Evolutionary conservation across 2,329 filamentous ascomycete species (phyloP).

Genomic region (Rasamsonia emersonii): DNA sequence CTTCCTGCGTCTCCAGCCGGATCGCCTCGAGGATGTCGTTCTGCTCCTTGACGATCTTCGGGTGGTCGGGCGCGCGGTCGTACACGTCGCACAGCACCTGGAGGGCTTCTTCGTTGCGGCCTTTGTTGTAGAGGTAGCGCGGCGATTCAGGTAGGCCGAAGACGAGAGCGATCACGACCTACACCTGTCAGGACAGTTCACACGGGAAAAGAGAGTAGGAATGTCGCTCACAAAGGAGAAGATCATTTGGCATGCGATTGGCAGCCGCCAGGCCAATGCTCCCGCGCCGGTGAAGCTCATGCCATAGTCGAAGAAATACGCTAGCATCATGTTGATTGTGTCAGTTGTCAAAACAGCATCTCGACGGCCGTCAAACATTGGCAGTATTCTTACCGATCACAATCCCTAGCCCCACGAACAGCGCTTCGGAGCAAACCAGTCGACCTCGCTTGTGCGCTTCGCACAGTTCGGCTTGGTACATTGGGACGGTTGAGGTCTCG

Average conservation of each 20-base stretch:
- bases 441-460: too few relatives aligned
- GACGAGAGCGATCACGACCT: constrained; percentile 2
- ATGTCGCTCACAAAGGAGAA: constrained; percentile 35
- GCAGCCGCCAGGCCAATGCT: constrained; percentile 37
- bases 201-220: constrained; percentile 28
- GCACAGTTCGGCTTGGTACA: too few relatives aligned
- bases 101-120: constrained; percentile 8
- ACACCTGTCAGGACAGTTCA: constrained; percentile 10
- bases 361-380: too few relatives aligned
- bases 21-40: constrained; percentile 5
- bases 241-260: constrained; percentile 39
- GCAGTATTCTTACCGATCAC: too few relatives aligned
- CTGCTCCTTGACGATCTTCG: constrained; percentile 7
- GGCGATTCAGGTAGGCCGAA: constrained; percentile 9
- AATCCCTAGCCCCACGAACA: too few relatives aligned
- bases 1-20: constrained; percentile 4
- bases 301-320: constrained; percentile 25
- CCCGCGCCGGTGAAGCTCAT: constrained; percentile 31
- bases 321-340: too few relatives aligned
- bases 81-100: constrained; percentile 6
- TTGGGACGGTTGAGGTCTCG: too few relatives aligned
- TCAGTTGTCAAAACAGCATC: too few relatives aligned
- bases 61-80: constrained; percentile 3
- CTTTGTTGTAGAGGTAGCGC: constrained; percentile 9
- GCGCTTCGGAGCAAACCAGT: too few relatives aligned